A percentile compares a stretch with the other conserved stretches of the same genome.
Evolutionary conservation across 23 red algal species (phyloP).

Genomic region (Gracilariopsis chorda): DNA sequence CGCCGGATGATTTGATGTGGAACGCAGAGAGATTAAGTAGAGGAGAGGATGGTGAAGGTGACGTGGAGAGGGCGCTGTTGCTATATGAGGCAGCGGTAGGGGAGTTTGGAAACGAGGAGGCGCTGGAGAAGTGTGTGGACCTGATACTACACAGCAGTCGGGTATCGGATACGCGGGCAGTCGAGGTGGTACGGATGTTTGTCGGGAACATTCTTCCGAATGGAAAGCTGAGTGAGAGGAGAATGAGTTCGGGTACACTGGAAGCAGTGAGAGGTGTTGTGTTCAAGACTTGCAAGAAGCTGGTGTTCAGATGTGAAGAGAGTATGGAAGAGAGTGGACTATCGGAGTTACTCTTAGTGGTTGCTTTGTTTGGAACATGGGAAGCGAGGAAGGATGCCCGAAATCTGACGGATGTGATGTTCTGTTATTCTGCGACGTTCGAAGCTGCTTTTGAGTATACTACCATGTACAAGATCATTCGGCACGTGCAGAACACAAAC

Average conservation of each 20-base stretch:
- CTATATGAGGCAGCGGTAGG: neutral
- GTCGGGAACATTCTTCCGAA: neutral
- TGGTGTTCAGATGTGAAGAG: neutral
- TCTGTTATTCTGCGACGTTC: neutral
- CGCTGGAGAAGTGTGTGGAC: neutral
- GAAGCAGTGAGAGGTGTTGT: neutral
- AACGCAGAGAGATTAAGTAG: neutral
- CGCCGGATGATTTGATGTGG: neutral
- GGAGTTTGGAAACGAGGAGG: neutral
- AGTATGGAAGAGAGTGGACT: neutral
- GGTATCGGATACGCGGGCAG: neutral
- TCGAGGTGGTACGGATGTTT: neutral
- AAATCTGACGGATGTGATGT: neutral
- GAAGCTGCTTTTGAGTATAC: neutral
- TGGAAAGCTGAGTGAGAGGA: neutral
- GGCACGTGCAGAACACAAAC: neutral
- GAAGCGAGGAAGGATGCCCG: neutral
- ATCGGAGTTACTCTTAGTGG: neutral
- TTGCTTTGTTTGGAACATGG: neutral
- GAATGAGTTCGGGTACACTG: neutral
- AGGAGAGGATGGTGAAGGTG: neutral
- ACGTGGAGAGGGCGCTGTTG: neutral
- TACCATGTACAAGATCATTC: neutral
- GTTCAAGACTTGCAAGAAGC: neutral
- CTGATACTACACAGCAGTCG: neutral